Evolutionary conservation across 2,329 filamentous ascomycete genomes (phyloP).

Genomic region (Aspergillus calidoustus): DNA sequence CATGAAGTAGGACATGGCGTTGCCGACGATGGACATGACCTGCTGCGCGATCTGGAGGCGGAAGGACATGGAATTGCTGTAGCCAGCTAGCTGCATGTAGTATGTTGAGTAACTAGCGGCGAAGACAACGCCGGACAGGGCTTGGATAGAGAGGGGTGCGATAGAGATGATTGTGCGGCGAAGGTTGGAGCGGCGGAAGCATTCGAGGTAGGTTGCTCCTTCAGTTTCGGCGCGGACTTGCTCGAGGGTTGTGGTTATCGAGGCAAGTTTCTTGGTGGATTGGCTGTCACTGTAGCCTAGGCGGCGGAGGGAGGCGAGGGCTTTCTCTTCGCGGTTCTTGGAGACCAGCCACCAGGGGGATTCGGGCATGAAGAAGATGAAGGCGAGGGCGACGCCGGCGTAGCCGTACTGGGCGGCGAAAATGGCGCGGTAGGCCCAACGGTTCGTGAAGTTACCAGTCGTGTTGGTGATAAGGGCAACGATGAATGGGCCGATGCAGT

Average conservation of each 20-base stretch:
- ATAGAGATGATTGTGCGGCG: constrained; percentile 18
- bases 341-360: constrained; percentile 21
- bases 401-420: constrained; percentile 14
- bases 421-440: constrained; percentile 12
- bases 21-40: constrained; percentile 11
- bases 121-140: constrained; percentile 11
- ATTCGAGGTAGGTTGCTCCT: constrained; percentile 12
- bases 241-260: constrained; percentile 12
- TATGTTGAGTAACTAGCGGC: constrained; percentile 10
- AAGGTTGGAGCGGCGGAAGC: constrained; percentile 16
- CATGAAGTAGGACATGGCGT: constrained; percentile 13
- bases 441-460: constrained; percentile 6
- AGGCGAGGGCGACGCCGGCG: neutral
- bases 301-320: constrained; percentile 9
- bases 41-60: constrained; percentile 15
- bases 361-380: constrained; percentile 19
- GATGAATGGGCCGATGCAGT: constrained; percentile 8
- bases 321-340: constrained; percentile 8
- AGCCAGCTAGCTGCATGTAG: constrained; percentile 16
- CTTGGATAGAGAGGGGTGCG: constrained; percentile 13
- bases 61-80: constrained; percentile 12
- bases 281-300: constrained; percentile 10
- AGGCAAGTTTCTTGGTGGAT: constrained; percentile 8
- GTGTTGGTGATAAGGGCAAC: constrained; percentile 15
- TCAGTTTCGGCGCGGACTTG: constrained; percentile 14